Evolutionary conservation across 2,329 filamentous ascomycete genomes (phyloP), one percentile per base, ranked within the genome.

Genomic region (Botrytis fabae): DNA sequence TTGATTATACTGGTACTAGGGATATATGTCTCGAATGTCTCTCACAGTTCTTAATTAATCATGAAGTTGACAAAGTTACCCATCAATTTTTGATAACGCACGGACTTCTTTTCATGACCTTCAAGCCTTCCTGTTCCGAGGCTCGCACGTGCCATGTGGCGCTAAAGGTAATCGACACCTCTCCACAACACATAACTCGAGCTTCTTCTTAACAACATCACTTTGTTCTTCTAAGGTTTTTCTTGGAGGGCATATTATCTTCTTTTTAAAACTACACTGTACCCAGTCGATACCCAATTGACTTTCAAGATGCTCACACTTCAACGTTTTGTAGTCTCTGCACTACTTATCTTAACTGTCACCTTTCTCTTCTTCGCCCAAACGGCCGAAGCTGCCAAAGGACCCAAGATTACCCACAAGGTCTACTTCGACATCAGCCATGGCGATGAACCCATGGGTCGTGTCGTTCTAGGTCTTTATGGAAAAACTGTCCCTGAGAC

Each of bases 321-420:
- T 74, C 89, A 92, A 84, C 87, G 91, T 80, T 82, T 94, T 78
- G 82, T 94, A 81, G 86, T 92, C 82, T 90, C 92, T 80, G 86
- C 91, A 80, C 86, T 94, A 81, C 87, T 97, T 81, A 89, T 97
- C 80, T 82, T 97, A 79, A 91, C 93, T 79, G 86, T 95, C 79
- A 87, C 88, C 78, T 86, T 95, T 81, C 85, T 94, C 78, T 89
- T 93, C 85, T 90, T 97, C 81, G 87, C 92, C 78, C 91, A 94
- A 83, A 88, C 89, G 48, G 90, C 89, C 74, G 90, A 92, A 78
- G 92, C 93, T 71, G 86, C 86, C 77, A 94, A 95, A 86, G 95
- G 96, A 64, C 95, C 94, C 76, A 97, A 96, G 90, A 95, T 98
- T 86, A 98, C 95, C 80, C 87, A 93, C 87, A 97, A 97, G 90